phyloP scores from a whole-genome alignment of 2,329 filamentous ascomycete species.

The Dactylella cylindrospora region DNA sequence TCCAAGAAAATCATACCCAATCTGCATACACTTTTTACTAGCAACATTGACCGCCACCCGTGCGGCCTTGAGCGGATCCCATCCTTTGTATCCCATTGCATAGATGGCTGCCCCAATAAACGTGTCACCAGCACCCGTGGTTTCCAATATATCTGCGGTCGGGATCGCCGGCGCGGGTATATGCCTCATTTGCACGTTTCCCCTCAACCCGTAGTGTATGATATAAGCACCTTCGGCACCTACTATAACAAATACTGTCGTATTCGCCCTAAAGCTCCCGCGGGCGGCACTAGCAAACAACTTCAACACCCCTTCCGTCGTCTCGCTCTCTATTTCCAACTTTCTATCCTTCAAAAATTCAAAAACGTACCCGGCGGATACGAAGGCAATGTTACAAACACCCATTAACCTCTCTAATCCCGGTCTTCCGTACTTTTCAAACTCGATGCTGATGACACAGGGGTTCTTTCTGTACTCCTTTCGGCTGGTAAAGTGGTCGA shows the following conservation, averaged over 20 bases:
- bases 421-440: slow-evolving; percentile 43
- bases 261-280: slow-evolving; percentile 4
- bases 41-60: slow-evolving; percentile 45
- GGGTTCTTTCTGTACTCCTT: slow-evolving; percentile 5
- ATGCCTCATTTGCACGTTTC: slow-evolving; percentile 8
- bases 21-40: slow-evolving; percentile 44
- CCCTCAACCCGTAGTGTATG: neutral
- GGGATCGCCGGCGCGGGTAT: slow-evolving; percentile 22
- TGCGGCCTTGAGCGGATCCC: slow-evolving; percentile 28
- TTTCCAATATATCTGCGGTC: slow-evolving; percentile 41
- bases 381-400: slow-evolving; percentile 41
- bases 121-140: slow-evolving; percentile 46
- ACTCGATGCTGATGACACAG: slow-evolving; percentile 42
- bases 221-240: slow-evolving; percentile 26
- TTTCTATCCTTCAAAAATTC: slow-evolving; percentile 14
- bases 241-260: slow-evolving; percentile 15
- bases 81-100: slow-evolving; percentile 23
- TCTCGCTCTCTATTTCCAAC: slow-evolving; percentile 3
- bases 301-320: slow-evolving; percentile 9
- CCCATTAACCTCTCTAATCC: slow-evolving; percentile 40
- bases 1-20: slow-evolving; percentile 43
- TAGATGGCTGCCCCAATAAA: slow-evolving; percentile 46
- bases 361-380: slow-evolving; percentile 41
- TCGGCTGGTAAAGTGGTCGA: slow-evolving; percentile 17
- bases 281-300: slow-evolving; percentile 2